Conservation (phyloP, 2,329 filamentous ascomycete genomes). For the Monosporascus sp. region DNA sequence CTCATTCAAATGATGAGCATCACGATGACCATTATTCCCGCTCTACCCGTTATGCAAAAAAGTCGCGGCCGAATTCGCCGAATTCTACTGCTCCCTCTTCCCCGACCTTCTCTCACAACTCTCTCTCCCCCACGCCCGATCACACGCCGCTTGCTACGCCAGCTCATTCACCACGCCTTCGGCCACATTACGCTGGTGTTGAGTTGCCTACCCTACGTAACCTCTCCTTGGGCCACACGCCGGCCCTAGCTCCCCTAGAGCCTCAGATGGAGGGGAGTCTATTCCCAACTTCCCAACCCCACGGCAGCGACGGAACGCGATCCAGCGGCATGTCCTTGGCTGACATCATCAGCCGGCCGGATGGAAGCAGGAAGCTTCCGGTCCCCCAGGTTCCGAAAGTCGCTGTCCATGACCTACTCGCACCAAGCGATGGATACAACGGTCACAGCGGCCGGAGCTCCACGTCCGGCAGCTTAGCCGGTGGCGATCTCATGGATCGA, state of each 20-base stretch:
- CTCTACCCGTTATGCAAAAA: slow-evolving; percentile 69
- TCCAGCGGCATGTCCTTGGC: slow-evolving; percentile 73
- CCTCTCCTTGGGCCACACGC: slow-evolving; percentile 50
- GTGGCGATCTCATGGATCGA: slow-evolving; percentile 61
- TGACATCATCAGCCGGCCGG: slow-evolving; percentile 87
- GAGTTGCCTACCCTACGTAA: slow-evolving; percentile 83
- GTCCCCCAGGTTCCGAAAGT: slow-evolving; percentile 89
- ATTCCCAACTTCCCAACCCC: slow-evolving; percentile 46
- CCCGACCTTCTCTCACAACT: slow-evolving; percentile 94
- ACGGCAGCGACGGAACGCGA: slow-evolving; percentile 45
- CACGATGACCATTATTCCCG: slow-evolving; percentile 71
- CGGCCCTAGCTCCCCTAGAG: slow-evolving; percentile 55
- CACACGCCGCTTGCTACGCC: slow-evolving; percentile 98
- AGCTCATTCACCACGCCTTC: slow-evolving; percentile 86
- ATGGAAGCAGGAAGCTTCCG: slow-evolving; percentile 83
- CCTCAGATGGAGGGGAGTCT: slow-evolving; percentile 45
- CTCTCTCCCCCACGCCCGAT: slow-evolving; percentile 89
- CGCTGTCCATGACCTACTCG: slow-evolving; percentile 78
- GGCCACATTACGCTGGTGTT: slow-evolving; percentile 66
- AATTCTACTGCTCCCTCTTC: slow-evolving; percentile 95
- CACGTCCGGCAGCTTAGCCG: slow-evolving; percentile 70
- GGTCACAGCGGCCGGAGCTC: slow-evolving; percentile 69
- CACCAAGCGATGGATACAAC: slow-evolving; percentile 59
- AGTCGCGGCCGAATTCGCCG: slow-evolving; percentile 87
- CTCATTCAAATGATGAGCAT: slow-evolving; percentile 75